These are phyloP conservation scores for Verticillium nubilum DNA, from an alignment of 2,329 filamentous ascomycete species.

Conservation along the genomic window DNA sequence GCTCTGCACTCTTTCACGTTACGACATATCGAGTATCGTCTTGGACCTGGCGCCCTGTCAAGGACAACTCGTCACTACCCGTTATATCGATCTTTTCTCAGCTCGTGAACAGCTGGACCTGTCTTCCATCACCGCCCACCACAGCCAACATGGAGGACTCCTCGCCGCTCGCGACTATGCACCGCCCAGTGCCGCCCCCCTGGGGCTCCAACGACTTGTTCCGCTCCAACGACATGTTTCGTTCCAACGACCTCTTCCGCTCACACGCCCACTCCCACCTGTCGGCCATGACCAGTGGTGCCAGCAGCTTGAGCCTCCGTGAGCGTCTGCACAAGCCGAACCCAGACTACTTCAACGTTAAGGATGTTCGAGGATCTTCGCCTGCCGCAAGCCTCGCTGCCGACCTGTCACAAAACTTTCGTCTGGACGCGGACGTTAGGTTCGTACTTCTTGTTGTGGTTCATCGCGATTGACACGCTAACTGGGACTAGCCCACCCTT, in stretches of 20 bases:
- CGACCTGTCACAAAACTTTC: slow-evolving; percentile 94
- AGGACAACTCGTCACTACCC: slow-evolving; percentile 1
- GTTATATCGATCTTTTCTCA: slow-evolving; percentile 2
- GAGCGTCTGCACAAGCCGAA: slow-evolving; percentile 59
- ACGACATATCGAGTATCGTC: slow-evolving; percentile 21
- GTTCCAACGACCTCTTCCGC: slow-evolving; percentile 30
- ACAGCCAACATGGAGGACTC: slow-evolving; percentile 73
- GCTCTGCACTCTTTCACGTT: slow-evolving; percentile 12
- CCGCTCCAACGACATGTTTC: slow-evolving; percentile 29
- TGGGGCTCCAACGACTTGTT: slow-evolving; percentile 54
- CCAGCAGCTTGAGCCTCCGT: slow-evolving; percentile 71
- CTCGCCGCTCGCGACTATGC: slow-evolving; percentile 90
- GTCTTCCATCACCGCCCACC: neutral
- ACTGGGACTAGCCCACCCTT: slow-evolving; percentile 61
- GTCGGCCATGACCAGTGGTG: slow-evolving; percentile 49
- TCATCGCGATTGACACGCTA: neutral
- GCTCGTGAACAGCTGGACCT: slow-evolving; percentile 2
- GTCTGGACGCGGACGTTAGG: slow-evolving; percentile 81
- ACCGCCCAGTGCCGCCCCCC: slow-evolving; percentile 61
- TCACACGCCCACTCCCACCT: slow-evolving; percentile 39
- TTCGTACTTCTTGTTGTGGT: slow-evolving; percentile 39
- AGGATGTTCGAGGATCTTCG: slow-evolving; percentile 76
- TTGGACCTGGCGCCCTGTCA: slow-evolving; percentile 4
- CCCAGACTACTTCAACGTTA: slow-evolving; percentile 77
- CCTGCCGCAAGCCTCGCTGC: slow-evolving; percentile 87